These are phyloP conservation scores for Arbutus unedo DNA, from an alignment of 148 eudicot species.

Conservation along the genomic window DNA sequence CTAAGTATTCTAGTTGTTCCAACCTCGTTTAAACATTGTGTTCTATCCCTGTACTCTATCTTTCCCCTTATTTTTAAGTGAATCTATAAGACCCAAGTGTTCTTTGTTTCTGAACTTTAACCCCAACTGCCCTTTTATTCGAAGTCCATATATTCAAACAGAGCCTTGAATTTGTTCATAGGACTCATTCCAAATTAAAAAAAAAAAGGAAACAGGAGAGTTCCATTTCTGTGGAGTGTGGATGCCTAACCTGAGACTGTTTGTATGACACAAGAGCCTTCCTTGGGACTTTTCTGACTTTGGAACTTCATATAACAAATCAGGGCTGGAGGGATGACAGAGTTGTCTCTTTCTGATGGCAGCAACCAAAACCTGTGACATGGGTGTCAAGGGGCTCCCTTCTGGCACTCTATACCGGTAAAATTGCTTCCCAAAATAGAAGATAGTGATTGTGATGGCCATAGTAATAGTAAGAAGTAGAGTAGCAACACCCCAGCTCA, in stretches of 20 bases:
- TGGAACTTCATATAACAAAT: slow-evolving; percentile 23
- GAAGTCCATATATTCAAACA: not conserved
- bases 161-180: not conserved
- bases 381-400: slow-evolving; percentile 25
- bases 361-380: slow-evolving; percentile 28
- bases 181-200: not conserved
- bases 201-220: not conserved
- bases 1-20: no score
- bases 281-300: slow-evolving; percentile 15
- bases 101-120: no score
- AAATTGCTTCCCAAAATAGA: slow-evolving; percentile 20
- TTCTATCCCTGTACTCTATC: no score
- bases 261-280: slow-evolving; percentile 24
- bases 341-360: slow-evolving; percentile 22
- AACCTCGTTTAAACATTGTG: no score
- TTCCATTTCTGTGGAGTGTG: not conserved
- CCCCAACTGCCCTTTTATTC: no score
- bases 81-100: no score
- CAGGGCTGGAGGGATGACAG: slow-evolving; percentile 14
- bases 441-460: slow-evolving; percentile 20
- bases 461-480: slow-evolving; percentile 15
- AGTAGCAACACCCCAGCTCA: slow-evolving; percentile 21
- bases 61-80: no score
- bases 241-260: slow-evolving; percentile 25
- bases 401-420: slow-evolving; percentile 21